Conservation (phyloP, 345 rosid species). For the Heritiera fomes region DNA sequence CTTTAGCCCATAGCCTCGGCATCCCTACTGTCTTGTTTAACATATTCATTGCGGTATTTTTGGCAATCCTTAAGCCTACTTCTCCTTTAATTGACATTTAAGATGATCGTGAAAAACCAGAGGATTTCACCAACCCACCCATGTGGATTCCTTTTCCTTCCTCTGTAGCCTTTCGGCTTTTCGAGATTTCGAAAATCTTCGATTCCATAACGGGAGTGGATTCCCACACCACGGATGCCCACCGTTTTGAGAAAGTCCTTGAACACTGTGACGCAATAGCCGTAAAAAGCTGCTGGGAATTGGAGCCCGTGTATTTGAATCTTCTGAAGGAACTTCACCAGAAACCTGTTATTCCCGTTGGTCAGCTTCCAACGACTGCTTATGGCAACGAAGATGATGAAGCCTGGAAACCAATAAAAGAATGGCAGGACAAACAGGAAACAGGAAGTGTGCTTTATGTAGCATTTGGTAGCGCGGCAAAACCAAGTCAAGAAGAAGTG, state of each 20-base stretch:
- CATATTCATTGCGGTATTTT: not conserved
- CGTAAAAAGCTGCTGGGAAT: conserved; percentile 38
- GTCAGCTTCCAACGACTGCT: conserved; percentile 42
- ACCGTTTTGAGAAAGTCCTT: not conserved
- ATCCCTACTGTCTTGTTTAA: not conserved
- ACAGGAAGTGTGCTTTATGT: conserved; percentile 41
- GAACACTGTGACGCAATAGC: conserved; percentile 1
- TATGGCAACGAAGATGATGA: not conserved
- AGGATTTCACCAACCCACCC: too few species aligned
- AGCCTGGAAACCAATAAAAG: conserved; percentile 29
- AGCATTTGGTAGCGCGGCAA: conserved; percentile 45
- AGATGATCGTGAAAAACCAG: too few species aligned
- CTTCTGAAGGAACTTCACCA: conserved; percentile 31
- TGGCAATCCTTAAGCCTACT: not conserved
- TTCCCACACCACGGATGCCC: not conserved
- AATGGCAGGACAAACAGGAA: conserved; percentile 46
- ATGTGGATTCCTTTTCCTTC: too few species aligned
- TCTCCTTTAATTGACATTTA: too few species aligned
- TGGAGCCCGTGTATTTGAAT: conserved; percentile 51
- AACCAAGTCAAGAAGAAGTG: conserved; percentile 32
- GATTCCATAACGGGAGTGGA: too few species aligned
- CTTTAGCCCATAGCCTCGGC: not conserved
- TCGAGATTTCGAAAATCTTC: too few species aligned
- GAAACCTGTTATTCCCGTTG: conserved; percentile 43
- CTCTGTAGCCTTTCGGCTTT: too few species aligned